Conservation (phyloP, 768 basidiomycete genomes). For the Lentinula detonsa region DNA sequence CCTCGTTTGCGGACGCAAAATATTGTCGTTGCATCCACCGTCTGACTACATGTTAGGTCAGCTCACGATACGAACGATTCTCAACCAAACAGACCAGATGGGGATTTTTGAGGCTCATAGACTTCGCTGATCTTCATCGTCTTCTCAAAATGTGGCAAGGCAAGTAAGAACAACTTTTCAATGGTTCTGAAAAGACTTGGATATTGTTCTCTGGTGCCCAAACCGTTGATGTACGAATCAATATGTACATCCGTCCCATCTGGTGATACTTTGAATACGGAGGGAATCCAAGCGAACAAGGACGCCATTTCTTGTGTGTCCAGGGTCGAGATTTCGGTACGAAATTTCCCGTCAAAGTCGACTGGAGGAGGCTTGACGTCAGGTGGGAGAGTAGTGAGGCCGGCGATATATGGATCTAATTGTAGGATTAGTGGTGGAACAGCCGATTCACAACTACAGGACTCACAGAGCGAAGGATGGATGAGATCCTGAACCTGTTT, state of each 20-base stretch:
- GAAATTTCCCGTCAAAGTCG: not conserved
- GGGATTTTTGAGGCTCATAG: not conserved
- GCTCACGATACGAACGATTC: not conserved
- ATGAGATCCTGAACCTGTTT: conserved; percentile 12
- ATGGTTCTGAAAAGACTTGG: conserved; percentile 9
- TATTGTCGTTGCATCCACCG: not conserved
- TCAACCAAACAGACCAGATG: not conserved
- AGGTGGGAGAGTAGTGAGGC: not conserved
- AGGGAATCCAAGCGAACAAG: conserved; percentile 11
- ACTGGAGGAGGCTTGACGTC: not conserved
- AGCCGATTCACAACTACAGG: not conserved
- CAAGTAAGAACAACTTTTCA: conserved; percentile 12
- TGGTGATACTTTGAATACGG: conserved; percentile 9
- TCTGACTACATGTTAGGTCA: not conserved
- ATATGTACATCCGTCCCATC: conserved; percentile 12
- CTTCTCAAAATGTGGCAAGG: conserved; percentile 11
- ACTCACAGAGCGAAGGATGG: conserved; percentile 12
- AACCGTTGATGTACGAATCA: conserved; percentile 13
- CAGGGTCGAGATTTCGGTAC: not conserved
- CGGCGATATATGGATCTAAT: conserved; percentile 9
- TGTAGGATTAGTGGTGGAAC: not conserved
- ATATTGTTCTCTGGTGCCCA: conserved; percentile 10
- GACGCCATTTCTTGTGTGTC: conserved; percentile 1
- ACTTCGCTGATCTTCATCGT: not conserved
- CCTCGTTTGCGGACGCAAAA: not conserved